Percentiles rank a stretch among this genome's conserved stretches.
phyloP scores from a whole-genome alignment of 345 rosid species.

The Salix koriyanagi region DNA sequence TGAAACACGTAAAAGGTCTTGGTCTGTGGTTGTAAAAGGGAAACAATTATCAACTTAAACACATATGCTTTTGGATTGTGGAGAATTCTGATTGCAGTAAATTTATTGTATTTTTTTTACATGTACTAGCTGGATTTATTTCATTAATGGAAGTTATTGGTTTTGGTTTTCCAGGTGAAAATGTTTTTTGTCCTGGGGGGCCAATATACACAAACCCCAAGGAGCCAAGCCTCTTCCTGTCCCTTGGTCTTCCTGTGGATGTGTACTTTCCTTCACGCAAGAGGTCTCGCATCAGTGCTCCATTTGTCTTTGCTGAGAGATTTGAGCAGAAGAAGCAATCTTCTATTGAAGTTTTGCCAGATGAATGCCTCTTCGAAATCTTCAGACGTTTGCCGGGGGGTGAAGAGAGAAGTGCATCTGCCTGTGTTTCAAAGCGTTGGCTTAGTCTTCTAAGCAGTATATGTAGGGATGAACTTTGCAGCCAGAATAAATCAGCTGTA shows the following conservation, averaged over 20 bases:
- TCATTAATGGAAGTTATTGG: not conserved
- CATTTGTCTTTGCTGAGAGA: conserved; percentile 50
- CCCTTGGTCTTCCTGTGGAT: conserved; percentile 64
- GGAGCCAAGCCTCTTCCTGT: conserved; percentile 56
- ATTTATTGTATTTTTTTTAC: not conserved
- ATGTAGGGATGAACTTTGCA: conserved; percentile 49
- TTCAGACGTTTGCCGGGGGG: conserved; percentile 65
- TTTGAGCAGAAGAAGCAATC: conserved; percentile 51
- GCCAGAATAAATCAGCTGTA: conserved; percentile 11
- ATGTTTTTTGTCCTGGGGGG: conserved; percentile 63
- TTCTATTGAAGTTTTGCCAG: conserved; percentile 76
- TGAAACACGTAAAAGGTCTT: not conserved
- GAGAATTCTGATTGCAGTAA: not conserved
- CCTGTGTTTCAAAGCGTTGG: conserved; percentile 88
- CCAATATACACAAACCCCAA: conserved; percentile 70
- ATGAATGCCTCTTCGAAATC: conserved; percentile 92
- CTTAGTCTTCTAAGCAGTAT: conserved; percentile 71
- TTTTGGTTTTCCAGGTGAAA: conserved; percentile 45
- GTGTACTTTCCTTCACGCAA: conserved; percentile 67
- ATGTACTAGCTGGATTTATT: not conserved
- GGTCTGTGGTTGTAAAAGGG: not conserved
- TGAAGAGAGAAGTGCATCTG: conserved; percentile 71
- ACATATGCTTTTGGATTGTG: not conserved
- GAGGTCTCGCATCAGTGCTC: conserved; percentile 69
- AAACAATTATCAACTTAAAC: not conserved